phyloP scores from a whole-genome alignment of 2,329 filamentous ascomycete genomes.

The Neurospora crassa region DNA sequence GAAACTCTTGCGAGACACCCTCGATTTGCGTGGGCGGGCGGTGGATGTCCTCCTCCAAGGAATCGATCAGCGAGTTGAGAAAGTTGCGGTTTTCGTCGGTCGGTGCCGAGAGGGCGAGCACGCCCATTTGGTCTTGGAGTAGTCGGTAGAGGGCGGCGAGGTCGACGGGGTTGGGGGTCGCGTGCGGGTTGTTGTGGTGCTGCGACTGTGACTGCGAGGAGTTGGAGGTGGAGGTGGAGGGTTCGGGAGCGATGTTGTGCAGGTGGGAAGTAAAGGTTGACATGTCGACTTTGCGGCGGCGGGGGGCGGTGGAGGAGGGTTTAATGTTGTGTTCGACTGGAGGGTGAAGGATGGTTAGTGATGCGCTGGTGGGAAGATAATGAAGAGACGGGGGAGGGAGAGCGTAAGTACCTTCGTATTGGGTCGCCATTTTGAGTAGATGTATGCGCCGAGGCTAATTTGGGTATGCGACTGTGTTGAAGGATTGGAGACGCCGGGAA shows the following conservation, averaged over 20 bases:
- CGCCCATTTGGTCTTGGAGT: conserved; percentile 48
- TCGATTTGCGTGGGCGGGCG: conserved; percentile 40
- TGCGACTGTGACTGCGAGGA: too few species aligned
- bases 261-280: conserved; percentile 51
- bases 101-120: conserved; percentile 39
- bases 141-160: conserved; percentile 47
- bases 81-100: conserved; percentile 37
- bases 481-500: background rate
- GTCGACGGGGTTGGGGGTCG: conserved; percentile 51
- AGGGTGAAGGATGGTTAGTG: background rate
- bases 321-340: conserved; percentile 57
- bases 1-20: conserved; percentile 49
- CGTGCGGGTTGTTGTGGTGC: conserved; percentile 41
- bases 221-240: background rate
- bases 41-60: conserved; percentile 41
- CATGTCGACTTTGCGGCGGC: conserved; percentile 52
- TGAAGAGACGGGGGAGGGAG: conserved; percentile 1
- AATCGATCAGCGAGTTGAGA: conserved; percentile 37
- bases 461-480: background rate
- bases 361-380: background rate
- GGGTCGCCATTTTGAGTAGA: conserved; percentile 38
- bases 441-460: background rate
- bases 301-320: conserved; percentile 28
- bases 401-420: conserved; percentile 41
- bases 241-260: conserved; percentile 35